Evolutionary conservation across 2,329 filamentous ascomycete species (phyloP).

Genomic region (Fusarium circinatum): DNA sequence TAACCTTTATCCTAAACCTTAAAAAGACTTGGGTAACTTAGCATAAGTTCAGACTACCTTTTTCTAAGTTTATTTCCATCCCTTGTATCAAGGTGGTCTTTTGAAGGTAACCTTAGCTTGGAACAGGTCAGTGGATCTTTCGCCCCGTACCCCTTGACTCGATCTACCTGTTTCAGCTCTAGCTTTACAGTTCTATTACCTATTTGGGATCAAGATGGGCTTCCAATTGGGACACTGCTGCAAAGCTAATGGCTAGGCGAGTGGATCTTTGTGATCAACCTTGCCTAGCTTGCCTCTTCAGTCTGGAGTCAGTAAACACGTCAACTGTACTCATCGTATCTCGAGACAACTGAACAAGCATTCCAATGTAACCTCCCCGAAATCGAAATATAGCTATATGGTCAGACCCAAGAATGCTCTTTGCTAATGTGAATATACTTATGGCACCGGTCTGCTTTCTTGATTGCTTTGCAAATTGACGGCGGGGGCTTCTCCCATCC

Average conservation of each 20-base stretch:
- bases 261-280: neutral
- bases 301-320: neutral
- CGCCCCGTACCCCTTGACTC: neutral
- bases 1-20: neutral
- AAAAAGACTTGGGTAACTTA: neutral
- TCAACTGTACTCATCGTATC: too few relatives aligned
- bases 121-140: rapidly evolving
- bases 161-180: neutral
- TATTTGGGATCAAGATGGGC: neutral
- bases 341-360: too few relatives aligned
- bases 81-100: neutral
- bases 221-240: neutral
- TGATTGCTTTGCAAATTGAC: too few relatives aligned
- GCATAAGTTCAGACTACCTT: rapidly evolving
- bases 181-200: neutral
- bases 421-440: too few relatives aligned
- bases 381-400: too few relatives aligned
- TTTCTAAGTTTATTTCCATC: rapidly evolving
- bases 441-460: too few relatives aligned
- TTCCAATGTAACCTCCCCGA: too few relatives aligned
- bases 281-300: too few relatives aligned
- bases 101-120: neutral
- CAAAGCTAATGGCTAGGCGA: neutral
- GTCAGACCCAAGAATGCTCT: too few relatives aligned
- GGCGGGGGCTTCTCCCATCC: too few relatives aligned